Base-by-base conservation (phyloP, 768 basidiomycete species). In the Hygrocybe coccinea region DNA sequence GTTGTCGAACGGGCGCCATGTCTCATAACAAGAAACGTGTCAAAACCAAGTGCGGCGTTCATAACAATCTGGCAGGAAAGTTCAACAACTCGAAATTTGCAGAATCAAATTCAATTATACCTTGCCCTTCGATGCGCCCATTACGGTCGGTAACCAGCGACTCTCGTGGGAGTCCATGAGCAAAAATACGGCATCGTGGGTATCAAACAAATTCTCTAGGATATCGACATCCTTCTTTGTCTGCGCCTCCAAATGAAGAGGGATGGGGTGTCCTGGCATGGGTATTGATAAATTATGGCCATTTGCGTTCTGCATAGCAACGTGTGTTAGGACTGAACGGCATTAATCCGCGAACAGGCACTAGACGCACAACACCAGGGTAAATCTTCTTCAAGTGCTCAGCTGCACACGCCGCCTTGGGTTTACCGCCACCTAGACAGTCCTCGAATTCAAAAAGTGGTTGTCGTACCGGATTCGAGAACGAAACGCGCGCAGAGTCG, bases 131-230 rank as follows among this genome's bases (percentile, higher is more conserved):
- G 85, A 79, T 0, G 89, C 84, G 0, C 85, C 89, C 12, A 99
- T 70, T 10, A 99, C 84, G 0, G 92, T 97, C 10, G 95, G 97
- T 49, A 99, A 72, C 97, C 97, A 99, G 44, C 97, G 74, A 62
- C 91, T 94, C 70, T 99, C 97, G 35, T 95, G 76, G n/a, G 94
- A 97, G 67, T 98, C 97, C 97, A 97, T 98, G 21, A 98, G 76
- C 33, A 97, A 75, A 69, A 94, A 98, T 2, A 97, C 78, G 0
- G 78, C 95, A 64, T 99, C 97, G 64, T 99, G 95, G 15, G 78
- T 75, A 29, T 89, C 85, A 55, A 98, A 79, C 14, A 98, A 79
- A 22, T 76, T 67, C 63, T 95, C 92, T 8, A 99, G 79, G 61
- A 76, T 74, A 33, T 71, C 71, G 0, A 97, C 84, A 59, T 92